Conservation (phyloP, 805 yeast genomes). For the Ogataea thermomethanolica region DNA sequence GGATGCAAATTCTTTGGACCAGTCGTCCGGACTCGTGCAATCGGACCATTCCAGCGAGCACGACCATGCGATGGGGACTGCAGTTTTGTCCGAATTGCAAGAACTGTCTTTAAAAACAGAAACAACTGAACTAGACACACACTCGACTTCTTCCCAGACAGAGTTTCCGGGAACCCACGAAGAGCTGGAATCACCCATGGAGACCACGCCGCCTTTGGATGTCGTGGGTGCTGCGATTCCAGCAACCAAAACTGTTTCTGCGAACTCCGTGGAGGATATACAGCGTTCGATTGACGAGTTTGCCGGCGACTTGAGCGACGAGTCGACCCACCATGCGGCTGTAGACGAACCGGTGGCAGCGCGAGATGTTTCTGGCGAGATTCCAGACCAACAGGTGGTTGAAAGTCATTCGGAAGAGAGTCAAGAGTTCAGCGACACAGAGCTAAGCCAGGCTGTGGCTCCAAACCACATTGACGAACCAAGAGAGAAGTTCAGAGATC, state of each 20-base stretch:
- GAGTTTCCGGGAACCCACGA: neutral
- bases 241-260: neutral
- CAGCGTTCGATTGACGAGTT: slow-evolving; percentile 17
- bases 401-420: too few relatives aligned
- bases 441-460: too few relatives aligned
- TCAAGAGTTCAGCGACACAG: too few relatives aligned
- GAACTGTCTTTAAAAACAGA: too few relatives aligned
- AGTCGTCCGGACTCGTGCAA: too few relatives aligned
- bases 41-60: too few relatives aligned
- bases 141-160: neutral
- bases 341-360: neutral
- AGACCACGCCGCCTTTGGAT: neutral
- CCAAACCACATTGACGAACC: neutral
- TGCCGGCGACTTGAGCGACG: slow-evolving; percentile 9
- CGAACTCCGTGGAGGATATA: slow-evolving; percentile 16
- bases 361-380: too few relatives aligned
- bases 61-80: too few relatives aligned
- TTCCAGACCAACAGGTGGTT: too few relatives aligned
- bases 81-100: too few relatives aligned
- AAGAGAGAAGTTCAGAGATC: slow-evolving; percentile 2
- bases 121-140: too few relatives aligned
- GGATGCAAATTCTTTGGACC: too few relatives aligned
- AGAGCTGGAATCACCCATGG: neutral
- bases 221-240: neutral
- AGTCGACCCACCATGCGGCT: slow-evolving; percentile 2